Conservation (phyloP, 2,329 filamentous ascomycete genomes). For the Aspergillus felis region DNA sequence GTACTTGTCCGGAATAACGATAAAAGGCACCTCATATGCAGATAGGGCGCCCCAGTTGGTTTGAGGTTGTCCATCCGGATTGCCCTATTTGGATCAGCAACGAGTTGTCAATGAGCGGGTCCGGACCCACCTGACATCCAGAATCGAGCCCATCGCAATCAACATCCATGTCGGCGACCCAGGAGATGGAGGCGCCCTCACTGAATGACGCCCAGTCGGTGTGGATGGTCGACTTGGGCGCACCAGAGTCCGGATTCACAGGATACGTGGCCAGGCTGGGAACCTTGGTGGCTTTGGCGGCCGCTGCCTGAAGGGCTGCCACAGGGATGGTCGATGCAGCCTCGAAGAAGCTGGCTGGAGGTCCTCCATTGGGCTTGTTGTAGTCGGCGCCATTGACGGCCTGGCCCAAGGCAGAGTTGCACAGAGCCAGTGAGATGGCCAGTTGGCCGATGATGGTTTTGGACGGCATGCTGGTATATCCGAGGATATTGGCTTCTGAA, state of each 20-base stretch:
- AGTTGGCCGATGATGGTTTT: not conserved
- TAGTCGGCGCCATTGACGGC: constrained; percentile 19
- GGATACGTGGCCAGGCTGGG: constrained; percentile 23
- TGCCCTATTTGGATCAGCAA: constrained; percentile 18
- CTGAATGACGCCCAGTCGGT: constrained; percentile 23
- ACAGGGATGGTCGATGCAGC: constrained; percentile 22
- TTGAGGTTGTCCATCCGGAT: constrained; percentile 20
- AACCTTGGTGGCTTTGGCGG: constrained; percentile 19
- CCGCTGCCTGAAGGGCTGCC: constrained; percentile 21
- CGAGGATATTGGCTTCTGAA: no score
- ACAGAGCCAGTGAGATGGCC: not conserved
- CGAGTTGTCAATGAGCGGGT: not conserved
- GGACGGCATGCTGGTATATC: not conserved
- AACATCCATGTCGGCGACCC: constrained; percentile 31
- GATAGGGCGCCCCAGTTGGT: constrained; percentile 29
- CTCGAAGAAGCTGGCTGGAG: constrained; percentile 23
- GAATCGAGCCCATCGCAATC: constrained; percentile 30
- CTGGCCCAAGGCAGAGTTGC: constrained; percentile 4
- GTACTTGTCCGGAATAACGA: constrained; percentile 30
- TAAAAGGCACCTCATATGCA: constrained; percentile 30
- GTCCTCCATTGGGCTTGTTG: constrained; percentile 19
- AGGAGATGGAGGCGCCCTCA: constrained; percentile 27
- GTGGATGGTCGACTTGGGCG: constrained; percentile 23
- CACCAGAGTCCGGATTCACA: constrained; percentile 13
- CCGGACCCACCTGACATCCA: constrained; percentile 18